These are phyloP conservation scores for Cystofilobasidium bisporidii DNA, from an alignment of 768 basidiomycete genomes.

Conservation along the genomic window DNA sequence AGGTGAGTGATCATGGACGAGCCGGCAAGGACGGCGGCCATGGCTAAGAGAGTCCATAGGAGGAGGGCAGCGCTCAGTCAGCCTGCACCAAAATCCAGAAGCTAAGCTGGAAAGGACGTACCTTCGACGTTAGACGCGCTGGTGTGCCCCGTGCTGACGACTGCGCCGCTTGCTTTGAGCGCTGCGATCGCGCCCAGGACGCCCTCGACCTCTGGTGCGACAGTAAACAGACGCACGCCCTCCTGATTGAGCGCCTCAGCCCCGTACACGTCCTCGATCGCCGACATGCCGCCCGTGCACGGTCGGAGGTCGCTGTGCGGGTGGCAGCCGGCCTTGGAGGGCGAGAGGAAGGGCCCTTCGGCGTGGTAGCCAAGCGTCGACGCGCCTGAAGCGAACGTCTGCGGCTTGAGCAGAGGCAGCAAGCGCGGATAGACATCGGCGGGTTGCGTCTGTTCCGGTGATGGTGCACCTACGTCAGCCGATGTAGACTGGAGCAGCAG, in stretches of 20 bases:
- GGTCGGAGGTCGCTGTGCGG: constrained; percentile 55
- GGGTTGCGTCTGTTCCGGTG: constrained; percentile 18
- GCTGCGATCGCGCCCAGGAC: constrained; percentile 61
- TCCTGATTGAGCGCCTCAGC: constrained; percentile 19
- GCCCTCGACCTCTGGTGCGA: constrained; percentile 76
- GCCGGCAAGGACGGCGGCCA: constrained; percentile 60
- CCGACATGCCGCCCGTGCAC: constrained; percentile 54
- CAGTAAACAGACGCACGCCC: constrained; percentile 70
- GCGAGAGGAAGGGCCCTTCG: constrained; percentile 79
- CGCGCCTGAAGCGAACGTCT: constrained; percentile 51
- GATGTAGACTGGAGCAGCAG: not conserved
- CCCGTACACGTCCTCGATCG: constrained; percentile 69
- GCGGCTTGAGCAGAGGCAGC: constrained; percentile 44
- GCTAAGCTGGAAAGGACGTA: too few species aligned
- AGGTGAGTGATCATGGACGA: constrained; percentile 82
- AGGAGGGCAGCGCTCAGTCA: too few species aligned
- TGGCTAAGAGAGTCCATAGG: too few species aligned
- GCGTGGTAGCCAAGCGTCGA: constrained; percentile 79
- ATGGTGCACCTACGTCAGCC: too few species aligned
- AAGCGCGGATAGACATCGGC: constrained; percentile 21
- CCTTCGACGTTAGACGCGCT: constrained; percentile 9
- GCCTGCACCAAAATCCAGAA: too few species aligned
- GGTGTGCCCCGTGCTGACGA: constrained; percentile 71
- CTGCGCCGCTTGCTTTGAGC: constrained; percentile 56
- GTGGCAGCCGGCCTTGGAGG: constrained; percentile 76